Evolutionary conservation across 2,329 filamentous ascomycete genomes (phyloP), one percentile per base, ranked within the genome.

Genomic region (Pseudogymnoascus sp.): DNA sequence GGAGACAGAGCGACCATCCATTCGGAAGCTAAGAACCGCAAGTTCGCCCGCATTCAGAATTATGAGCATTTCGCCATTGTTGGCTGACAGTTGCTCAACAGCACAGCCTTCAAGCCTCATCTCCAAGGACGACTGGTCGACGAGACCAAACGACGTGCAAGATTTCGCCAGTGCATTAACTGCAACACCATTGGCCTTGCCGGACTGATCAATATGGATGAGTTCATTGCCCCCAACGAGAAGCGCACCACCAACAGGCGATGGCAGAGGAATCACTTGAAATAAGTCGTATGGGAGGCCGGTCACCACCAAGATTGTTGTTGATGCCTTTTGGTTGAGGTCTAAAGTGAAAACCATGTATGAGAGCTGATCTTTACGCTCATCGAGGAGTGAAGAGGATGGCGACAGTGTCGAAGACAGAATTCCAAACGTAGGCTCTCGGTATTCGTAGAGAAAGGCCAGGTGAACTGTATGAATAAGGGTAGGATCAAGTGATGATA

Each of bases 261-360:
- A 81, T 4, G 92, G 90, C 2, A 99, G 77, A 6, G 94, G 86
- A 50, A 97, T 79, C 43, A 97, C 87, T 67, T 85, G 84, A 72
- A 87, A 90, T 8, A 97, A 79, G 72, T 97, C 93, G 70, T 91
- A 91, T 1, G 94, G 95, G 41, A 99, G 81, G 39, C 87, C 87
- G 20, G 84, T 80, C 57, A 97, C 90, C 0, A 92, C 94, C 6
- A 97, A 80, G 65, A 99, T 89, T 1, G 91, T 91, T 1, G 94
- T 99, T 3, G 92, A 97, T 2, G 92, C 92, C 67, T 87, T 88
- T 72, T 97, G 92, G 69, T 96, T 90, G 57, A 99, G 80, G 70
- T 99, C 94, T 59, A 99, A 79, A 0, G 94, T 97, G 70, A 97
- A 96, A 64, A 99, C 93, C 70, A 91, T 91, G 76, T 97, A 99